Evolutionary conservation across 73 alveolate species (phyloP), one percentile per base, ranked within the genome.

Genomic region (Uronychia setigera): DNA sequence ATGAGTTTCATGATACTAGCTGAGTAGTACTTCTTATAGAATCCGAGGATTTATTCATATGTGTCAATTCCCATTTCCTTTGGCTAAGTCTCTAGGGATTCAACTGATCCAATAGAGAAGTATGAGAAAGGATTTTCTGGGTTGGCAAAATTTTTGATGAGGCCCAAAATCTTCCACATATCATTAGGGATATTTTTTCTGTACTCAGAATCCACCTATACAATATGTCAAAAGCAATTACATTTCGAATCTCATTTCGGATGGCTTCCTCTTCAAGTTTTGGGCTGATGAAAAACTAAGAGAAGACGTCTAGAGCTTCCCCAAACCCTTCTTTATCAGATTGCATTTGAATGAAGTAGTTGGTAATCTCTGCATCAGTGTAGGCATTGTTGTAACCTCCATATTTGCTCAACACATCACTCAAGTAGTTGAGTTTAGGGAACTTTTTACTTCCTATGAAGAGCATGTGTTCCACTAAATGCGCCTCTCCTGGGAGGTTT

Each of bases 401-500:
- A 82, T 95, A 85, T 34, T 85, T 84, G 59, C 97, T 27, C 31
- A 97, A 75, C n/a, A n/a, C n/a, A 35, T 84, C 88, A 31, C 88
- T 94, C 35, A 88, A 91, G 25, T 33, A 77, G 32, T 84, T 88
- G 83, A 93, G 96, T 75, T 77, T 82, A 30, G 98, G 97, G 84
- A 95, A 96, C 86, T 92, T 91, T 35, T 81, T 83, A 31, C 97
- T 93, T 59, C 98, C 98, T 88, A 93, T 89, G 87, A 93, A 93
- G 31, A 95, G 88, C 99, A 98, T 97, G 81, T 97, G 99, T 82
- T 98, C 99, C 32, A 91, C 90, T 83, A 97, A 95, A 84, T 98
- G 99, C 11, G 99, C 99, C 27, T 96, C 67, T 27, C 99, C 99
- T n/a, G n/a, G n/a, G n/a, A n/a, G n/a, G n/a, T n/a, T n/a, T n/a